phyloP scores from a whole-genome alignment of 495 filamentous ascomycete genomes.

The Penicillium coffeae region DNA sequence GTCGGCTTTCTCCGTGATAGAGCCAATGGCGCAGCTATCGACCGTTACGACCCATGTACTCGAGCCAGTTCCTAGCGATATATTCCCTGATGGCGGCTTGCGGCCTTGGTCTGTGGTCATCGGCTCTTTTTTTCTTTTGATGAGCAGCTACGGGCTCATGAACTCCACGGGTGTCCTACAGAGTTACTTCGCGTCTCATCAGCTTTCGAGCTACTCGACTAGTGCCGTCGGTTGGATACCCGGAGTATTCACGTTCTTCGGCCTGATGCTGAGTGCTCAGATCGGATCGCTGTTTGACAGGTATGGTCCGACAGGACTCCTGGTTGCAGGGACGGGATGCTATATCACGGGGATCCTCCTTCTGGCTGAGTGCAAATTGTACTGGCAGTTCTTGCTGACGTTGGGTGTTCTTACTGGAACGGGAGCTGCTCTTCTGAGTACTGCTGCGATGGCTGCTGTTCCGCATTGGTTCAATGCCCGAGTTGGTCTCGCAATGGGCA shows the following conservation, averaged over 20 bases:
- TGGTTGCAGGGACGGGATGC: constrained; percentile 47
- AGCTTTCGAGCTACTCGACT: constrained; percentile 51
- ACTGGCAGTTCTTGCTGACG: constrained; percentile 65
- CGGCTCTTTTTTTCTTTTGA: constrained; percentile 59
- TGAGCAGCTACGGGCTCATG: constrained; percentile 60
- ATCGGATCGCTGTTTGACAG: constrained; percentile 64
- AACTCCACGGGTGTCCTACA: constrained; percentile 61
- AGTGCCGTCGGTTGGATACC: constrained; percentile 65
- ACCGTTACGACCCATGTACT: constrained; percentile 17
- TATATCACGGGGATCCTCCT: constrained; percentile 53
- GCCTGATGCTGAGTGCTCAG: constrained; percentile 58
- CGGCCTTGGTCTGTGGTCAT: constrained; percentile 61
- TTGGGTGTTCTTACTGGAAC: constrained; percentile 57
- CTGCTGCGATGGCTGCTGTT: constrained; percentile 37
- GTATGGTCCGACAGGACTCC: constrained; percentile 51
- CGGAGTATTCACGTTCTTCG: constrained; percentile 58
- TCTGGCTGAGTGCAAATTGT: constrained; percentile 47
- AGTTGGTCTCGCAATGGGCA: constrained; percentile 36
- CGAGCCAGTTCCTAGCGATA: constrained; percentile 13
- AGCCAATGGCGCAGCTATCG: constrained; percentile 18
- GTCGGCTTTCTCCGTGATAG: constrained; percentile 20
- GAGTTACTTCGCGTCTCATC: constrained; percentile 56
- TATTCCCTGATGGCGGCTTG: constrained; percentile 59
- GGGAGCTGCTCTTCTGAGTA: constrained; percentile 56
- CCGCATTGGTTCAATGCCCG: constrained; percentile 40